These are phyloP conservation scores for Danielia reshetovae DNA, from an alignment of 805 yeast species.

Conservation along the genomic window DNA sequence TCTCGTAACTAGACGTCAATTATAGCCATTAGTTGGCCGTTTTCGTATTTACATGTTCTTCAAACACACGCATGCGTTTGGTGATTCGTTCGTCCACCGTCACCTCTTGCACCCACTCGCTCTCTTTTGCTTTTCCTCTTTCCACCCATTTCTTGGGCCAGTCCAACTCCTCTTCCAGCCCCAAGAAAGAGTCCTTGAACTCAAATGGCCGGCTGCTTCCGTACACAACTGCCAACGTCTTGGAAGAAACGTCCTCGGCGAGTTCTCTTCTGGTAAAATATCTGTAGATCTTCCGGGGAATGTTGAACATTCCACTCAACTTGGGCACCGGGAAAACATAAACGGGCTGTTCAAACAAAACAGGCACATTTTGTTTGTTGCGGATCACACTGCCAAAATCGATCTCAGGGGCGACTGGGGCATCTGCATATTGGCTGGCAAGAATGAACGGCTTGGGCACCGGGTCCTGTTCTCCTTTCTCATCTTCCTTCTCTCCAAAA, in stretches of 20 bases:
- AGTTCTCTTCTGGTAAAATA: conserved; percentile 72
- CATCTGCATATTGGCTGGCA: conserved; percentile 53
- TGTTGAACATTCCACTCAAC: conserved; percentile 69
- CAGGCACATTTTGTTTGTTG: conserved; percentile 45
- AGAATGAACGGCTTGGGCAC: conserved; percentile 63
- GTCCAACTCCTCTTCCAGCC: conserved; percentile 20
- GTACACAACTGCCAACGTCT: conserved; percentile 49
- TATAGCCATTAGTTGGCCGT: too few species aligned
- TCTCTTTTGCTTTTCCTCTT: conserved; percentile 63
- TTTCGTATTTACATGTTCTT: conserved; percentile 9
- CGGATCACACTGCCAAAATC: conserved; percentile 28
- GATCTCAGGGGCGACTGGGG: conserved; percentile 59
- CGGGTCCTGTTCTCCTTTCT: conserved; percentile 34
- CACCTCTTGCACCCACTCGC: conserved; percentile 87
- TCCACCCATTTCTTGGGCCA: conserved; percentile 61
- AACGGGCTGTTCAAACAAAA: conserved; percentile 72
- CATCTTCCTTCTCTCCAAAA: conserved; percentile 18
- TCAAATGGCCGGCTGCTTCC: conserved; percentile 55
- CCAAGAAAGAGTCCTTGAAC: conserved; percentile 34
- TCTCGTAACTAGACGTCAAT: too few species aligned
- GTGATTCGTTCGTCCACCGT: conserved; percentile 65
- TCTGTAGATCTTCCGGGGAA: conserved; percentile 72
- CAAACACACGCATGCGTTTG: conserved; percentile 47
- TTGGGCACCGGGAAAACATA: conserved; percentile 74
- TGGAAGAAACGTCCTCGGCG: conserved; percentile 59